These are phyloP conservation scores for Gastrodia elata DNA, from an alignment of 106 monocot species.

Conservation along the genomic window DNA sequence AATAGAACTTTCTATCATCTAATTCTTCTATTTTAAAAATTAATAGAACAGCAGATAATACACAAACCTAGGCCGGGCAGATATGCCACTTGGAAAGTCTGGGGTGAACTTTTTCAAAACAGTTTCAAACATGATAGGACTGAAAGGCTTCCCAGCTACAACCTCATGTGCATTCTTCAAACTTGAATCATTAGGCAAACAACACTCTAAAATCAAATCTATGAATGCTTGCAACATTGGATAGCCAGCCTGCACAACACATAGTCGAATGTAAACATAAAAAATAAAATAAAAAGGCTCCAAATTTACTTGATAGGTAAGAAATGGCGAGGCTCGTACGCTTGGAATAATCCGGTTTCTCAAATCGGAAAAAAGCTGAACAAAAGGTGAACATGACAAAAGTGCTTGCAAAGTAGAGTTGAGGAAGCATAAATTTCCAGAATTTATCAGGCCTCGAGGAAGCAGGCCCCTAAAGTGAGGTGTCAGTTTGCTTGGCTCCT, in stretches of 20 bases:
- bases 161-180: slow-evolving; percentile 25
- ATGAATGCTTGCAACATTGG: slow-evolving; percentile 78
- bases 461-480: slow-evolving; percentile 23
- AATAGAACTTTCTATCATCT: neutral
- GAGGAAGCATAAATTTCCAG: slow-evolving; percentile 91
- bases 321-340: slow-evolving; percentile 26
- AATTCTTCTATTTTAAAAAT: neutral
- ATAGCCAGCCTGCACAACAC: slow-evolving; percentile 49
- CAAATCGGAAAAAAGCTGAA: slow-evolving; percentile 61
- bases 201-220: slow-evolving; percentile 71
- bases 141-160: slow-evolving; percentile 52
- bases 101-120: slow-evolving; percentile 71
- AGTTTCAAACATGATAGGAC: slow-evolving; percentile 78
- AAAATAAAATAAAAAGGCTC: neutral
- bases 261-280: neutral
- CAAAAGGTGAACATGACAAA: slow-evolving; percentile 84
- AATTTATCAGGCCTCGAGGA: slow-evolving; percentile 80
- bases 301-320: neutral
- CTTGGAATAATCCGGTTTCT: slow-evolving; percentile 47
- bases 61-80: slow-evolving; percentile 74
- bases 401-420: slow-evolving; percentile 92
- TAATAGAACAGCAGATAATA: slow-evolving; percentile 1
- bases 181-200: slow-evolving; percentile 40
- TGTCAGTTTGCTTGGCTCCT: slow-evolving; percentile 15
- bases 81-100: slow-evolving; percentile 41